These are phyloP conservation scores for Eremothecium gossypii DNA, from an alignment of 1,139 yeast genomes.

Conservation along the genomic window DNA sequence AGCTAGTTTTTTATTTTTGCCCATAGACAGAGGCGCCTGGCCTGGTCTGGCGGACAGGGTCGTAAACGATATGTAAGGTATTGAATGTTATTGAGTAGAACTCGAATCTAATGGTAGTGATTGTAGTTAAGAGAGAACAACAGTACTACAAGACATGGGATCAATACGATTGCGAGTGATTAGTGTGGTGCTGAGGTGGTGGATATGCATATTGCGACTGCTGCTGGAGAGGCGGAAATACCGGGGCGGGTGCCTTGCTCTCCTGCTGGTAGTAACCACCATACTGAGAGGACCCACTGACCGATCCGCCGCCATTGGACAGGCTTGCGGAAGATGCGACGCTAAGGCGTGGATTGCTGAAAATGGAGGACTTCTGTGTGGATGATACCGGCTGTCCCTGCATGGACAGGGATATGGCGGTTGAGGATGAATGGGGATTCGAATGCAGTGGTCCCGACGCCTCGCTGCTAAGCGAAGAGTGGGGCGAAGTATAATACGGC, in stretches of 20 bases:
- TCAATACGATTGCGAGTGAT: background rate
- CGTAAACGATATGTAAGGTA: too few species aligned
- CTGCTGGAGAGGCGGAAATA: constrained; percentile 3
- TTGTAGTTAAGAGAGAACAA: background rate
- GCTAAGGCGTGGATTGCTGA: constrained; percentile 10
- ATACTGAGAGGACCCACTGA: background rate
- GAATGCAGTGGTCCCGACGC: constrained; percentile 7
- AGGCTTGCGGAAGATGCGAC: background rate
- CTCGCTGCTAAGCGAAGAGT: constrained; percentile 10
- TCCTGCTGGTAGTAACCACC: background rate
- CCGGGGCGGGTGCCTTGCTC: background rate
- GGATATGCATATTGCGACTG: constrained; percentile 2
- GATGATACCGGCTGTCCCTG: background rate
- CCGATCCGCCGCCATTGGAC: background rate
- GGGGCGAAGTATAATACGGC: constrained; percentile 4
- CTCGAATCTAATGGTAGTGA: background rate
- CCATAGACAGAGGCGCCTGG: too few species aligned
- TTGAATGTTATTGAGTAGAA: background rate
- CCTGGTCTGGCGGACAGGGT: too few species aligned
- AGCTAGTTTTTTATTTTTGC: too few species aligned
- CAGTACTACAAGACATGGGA: background rate
- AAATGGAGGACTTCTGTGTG: constrained; percentile 10
- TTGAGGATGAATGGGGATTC: constrained; percentile 2
- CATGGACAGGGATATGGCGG: background rate
- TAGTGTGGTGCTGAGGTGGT: constrained; percentile 1